Evolutionary conservation across 2,329 filamentous ascomycete genomes (phyloP).

Genomic region (Gliomastix tumulicola): DNA sequence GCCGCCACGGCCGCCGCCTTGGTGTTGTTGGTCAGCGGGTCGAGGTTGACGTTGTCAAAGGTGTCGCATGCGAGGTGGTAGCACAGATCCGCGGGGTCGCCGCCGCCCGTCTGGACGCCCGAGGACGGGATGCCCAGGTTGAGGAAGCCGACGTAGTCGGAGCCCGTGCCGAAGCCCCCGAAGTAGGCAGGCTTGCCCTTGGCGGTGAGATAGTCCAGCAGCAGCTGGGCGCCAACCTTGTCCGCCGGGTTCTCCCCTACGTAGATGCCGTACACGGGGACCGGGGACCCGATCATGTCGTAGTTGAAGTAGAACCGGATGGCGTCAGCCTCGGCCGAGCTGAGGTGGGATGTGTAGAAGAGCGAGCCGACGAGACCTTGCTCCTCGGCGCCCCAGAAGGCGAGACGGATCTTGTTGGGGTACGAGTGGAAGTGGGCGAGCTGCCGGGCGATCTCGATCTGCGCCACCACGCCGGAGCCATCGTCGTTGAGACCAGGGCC

Average conservation of each 20-base stretch:
- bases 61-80: slow-evolving; percentile 33
- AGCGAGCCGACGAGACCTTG: slow-evolving; percentile 23
- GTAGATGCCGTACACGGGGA: slow-evolving; percentile 21
- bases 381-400: slow-evolving; percentile 32
- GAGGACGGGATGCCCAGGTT: slow-evolving; percentile 25
- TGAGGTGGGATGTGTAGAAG: slow-evolving; percentile 19
- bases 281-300: slow-evolving; percentile 48
- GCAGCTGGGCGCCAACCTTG: slow-evolving; percentile 16
- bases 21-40: slow-evolving; percentile 27
- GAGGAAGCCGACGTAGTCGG: slow-evolving; percentile 30
- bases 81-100: slow-evolving; percentile 21
- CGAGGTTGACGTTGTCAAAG: slow-evolving; percentile 31
- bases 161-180: slow-evolving; percentile 21
- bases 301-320: slow-evolving; percentile 58
- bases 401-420: slow-evolving; percentile 30
- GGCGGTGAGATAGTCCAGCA: slow-evolving; percentile 20
- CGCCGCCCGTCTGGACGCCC: slow-evolving; percentile 29
- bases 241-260: slow-evolving; percentile 19
- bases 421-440: slow-evolving; percentile 20
- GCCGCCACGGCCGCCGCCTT: slow-evolving; percentile 42
- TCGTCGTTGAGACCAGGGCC: slow-evolving; percentile 58
- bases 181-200: slow-evolving; percentile 18
- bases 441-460: slow-evolving; percentile 49
- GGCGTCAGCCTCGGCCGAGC: slow-evolving; percentile 29
- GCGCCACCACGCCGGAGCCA: slow-evolving; percentile 50